Evolutionary conservation across 371 early-diverging fungal species (phyloP), one percentile per base, ranked within the genome.

Genomic region (Cokeromyces recurvatus): DNA sequence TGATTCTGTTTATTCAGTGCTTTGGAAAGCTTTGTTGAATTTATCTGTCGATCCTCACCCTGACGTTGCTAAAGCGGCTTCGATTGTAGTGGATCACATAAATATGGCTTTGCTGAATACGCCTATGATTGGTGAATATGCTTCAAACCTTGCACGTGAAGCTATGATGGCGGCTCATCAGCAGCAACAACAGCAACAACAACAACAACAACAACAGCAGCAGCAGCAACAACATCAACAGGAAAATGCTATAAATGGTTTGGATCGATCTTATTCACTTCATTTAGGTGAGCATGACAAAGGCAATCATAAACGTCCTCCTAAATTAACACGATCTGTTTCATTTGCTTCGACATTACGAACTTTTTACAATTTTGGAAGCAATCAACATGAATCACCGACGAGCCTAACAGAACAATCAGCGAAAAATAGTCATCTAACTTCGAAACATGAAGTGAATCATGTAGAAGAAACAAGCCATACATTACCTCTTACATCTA

Each of bases 1-100:
- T 42, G 63, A 66, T 25, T 67, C 80, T 1, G 79, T 85, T 5
- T 85, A 88, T 48, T 65, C 71, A 0, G 81, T 76, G 12, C 67
- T 89, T 11, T 89, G 88, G 88, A 91, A 92, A 55, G 79, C 83
- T 4, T 53, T 94, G 3, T 71, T 91, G 23, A 82, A 75, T 34
- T 65, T 91, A 6, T 85, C 87, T 11, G 82, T 86, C 1, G 94
- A 94, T 57, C 85, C 94, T 9, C 78, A 84, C 48, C 79, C 78
- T 1, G 80, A 81, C 4, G 87, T 91, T 1, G 77, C 90, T 3
- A 56, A 64, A 15, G 59, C 82, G 5, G 90, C 89, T 1, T 56
- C 73, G 2, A 54, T 57, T 3, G 74, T 91, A 4, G 86, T 90
- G n/a, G 93, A 92, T 62, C 63, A 77, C 43, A 75, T 92, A 53